These are phyloP conservation scores for Leishmania lainsoni DNA, from an alignment of 208 protist genomes.

Conservation along the genomic window DNA sequence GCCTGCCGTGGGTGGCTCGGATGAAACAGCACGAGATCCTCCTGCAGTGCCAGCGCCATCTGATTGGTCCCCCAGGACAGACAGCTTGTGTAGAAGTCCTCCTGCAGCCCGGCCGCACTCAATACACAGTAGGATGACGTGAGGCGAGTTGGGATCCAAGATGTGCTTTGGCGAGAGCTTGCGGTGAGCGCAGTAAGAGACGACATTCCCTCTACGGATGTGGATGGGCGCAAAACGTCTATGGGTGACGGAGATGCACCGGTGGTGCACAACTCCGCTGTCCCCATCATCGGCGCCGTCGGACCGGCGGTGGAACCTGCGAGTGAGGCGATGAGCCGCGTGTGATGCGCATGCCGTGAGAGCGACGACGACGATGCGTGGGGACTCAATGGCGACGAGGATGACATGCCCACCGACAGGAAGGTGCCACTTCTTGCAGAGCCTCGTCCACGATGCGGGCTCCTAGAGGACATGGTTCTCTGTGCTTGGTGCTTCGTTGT, in stretches of 20 bases:
- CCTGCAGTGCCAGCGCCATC: slow-evolving; percentile 62
- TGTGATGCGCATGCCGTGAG: slow-evolving; percentile 9
- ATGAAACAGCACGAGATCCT: slow-evolving; percentile 76
- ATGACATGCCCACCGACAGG: not conserved
- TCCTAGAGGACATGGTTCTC: not conserved
- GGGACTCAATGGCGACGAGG: not conserved
- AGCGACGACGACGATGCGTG: not conserved
- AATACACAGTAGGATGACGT: slow-evolving; percentile 82
- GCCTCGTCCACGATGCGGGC: slow-evolving; percentile 1
- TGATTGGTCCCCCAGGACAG: slow-evolving; percentile 74
- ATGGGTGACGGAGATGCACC: slow-evolving; percentile 5
- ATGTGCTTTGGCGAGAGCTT: not conserved
- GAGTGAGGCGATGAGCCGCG: not conserved
- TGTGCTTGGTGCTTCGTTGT: not conserved
- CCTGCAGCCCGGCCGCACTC: slow-evolving; percentile 61
- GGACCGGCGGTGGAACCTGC: not conserved
- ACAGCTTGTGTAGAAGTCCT: slow-evolving; percentile 81
- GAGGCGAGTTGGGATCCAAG: slow-evolving; percentile 68
- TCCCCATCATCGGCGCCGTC: not conserved
- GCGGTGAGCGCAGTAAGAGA: slow-evolving; percentile 3
- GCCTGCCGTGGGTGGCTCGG: slow-evolving; percentile 48
- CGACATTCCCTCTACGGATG: slow-evolving; percentile 20
- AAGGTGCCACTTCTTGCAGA: not conserved
- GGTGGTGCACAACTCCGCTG: not conserved
- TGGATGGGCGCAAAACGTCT: slow-evolving; percentile 1